Evolutionary conservation across 345 rosid genomes (phyloP), one percentile per base, ranked within the genome.

Genomic region (Brassica rapa): DNA sequence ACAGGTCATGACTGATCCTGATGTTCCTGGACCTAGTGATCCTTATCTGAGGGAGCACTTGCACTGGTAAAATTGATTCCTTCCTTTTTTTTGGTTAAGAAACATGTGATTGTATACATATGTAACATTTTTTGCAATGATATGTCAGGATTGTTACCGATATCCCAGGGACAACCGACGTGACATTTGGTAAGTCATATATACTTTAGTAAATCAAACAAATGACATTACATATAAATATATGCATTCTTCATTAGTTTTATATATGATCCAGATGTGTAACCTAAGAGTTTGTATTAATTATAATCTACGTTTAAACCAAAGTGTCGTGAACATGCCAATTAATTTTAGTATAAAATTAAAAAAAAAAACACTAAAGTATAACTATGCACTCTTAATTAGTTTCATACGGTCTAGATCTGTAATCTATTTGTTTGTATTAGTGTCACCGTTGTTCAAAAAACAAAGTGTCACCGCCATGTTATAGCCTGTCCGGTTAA

Each of bases 1-100:
- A 51, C 80, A 94, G 97, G 89, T 94, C n/a, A 92, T 94, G 98
- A 92, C 93, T 16, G 98, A 94, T 83, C 98, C 98, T 46, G 98
- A 94, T 88, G 97, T 88, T 78, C 98, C 98, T 7, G 97, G 97
- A 46, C 98, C 98, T 11, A 94, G 98, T 77, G 98, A 94, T 78
- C 98, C 98, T 35, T 92, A 91, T 79, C 85, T 92, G 70, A 91
- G 84, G 77, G 98, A 94, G 87, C 98, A 94, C 77, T 81, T 92
- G 66, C 98, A 94, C 87, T 92, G 97, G 98, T 94, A 88, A 67
- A 67, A 2, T 9, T 6, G 9, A 5, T 68, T 74, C 68, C 51
- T 68, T 27, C 23, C 7, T 8, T 5, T 35, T 35, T 11, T 68
- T 60, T 68, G 19, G 7, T 11, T 64, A 66, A 5, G 35, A 41